Conservation (phyloP, 805 yeast species). For the Metschnikowia proteae region DNA sequence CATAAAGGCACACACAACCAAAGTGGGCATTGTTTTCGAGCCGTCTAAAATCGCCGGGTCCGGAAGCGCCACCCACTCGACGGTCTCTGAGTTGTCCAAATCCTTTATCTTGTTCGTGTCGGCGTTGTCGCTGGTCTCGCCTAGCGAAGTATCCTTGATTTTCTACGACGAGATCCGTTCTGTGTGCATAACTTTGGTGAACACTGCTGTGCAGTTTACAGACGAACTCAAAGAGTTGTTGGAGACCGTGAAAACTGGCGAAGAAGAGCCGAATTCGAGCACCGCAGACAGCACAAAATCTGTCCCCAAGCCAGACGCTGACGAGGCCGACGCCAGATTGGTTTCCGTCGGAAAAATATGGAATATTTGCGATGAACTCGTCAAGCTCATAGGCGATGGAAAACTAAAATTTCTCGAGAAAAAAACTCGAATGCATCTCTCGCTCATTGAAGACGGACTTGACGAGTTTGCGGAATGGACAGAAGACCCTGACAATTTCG, state of each 20-base stretch:
- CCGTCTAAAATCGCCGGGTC: constrained; percentile 45
- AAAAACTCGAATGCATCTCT: constrained; percentile 42
- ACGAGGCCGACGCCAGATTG: constrained; percentile 40
- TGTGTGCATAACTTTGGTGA: constrained; percentile 19
- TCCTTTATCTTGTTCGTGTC: constrained; percentile 45
- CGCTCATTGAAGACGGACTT: constrained; percentile 56
- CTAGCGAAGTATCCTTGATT: constrained; percentile 33
- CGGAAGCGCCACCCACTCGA: constrained; percentile 45
- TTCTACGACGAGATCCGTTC: constrained; percentile 32
- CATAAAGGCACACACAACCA: constrained; percentile 72
- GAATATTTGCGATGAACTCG: constrained; percentile 57
- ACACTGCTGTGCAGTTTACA: constrained; percentile 20
- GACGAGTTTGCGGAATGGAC: constrained; percentile 69
- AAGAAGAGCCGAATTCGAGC: constrained; percentile 18
- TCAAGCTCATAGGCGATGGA: constrained; percentile 43
- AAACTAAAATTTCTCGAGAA: constrained; percentile 49
- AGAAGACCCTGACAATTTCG: constrained; percentile 50
- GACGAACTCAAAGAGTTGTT: constrained; percentile 25
- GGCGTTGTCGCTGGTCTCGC: constrained; percentile 33
- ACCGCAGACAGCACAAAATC: neutral
- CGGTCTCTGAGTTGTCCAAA: constrained; percentile 45
- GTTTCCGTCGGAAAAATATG: constrained; percentile 65
- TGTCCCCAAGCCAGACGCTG: neutral
- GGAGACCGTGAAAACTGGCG: neutral
- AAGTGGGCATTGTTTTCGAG: constrained; percentile 66